Evolutionary conservation across 192 early-diverging fungal genomes (phyloP).

Genomic region (Backusella liffmaniae): DNA sequence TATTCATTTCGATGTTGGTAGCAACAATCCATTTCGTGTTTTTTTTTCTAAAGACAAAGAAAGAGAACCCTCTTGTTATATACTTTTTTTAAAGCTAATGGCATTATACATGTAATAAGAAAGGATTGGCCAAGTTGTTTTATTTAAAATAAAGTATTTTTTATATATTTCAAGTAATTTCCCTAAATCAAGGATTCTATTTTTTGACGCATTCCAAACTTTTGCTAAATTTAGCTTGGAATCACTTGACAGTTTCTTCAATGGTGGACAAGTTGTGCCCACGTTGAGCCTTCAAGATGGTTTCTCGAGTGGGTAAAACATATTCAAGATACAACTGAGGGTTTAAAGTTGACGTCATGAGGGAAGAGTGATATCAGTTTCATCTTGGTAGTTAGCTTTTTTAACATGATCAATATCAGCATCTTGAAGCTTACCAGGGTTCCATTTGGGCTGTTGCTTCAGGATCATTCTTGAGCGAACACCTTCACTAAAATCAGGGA

Average conservation of each 20-base stretch:
- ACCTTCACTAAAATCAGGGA: conserved; percentile 86
- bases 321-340: not conserved
- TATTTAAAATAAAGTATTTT: not conserved
- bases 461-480: conserved; percentile 75
- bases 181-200: not conserved
- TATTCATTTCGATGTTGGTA: not conserved
- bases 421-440: conserved; percentile 55
- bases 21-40: not conserved
- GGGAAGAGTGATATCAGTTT: conserved; percentile 50
- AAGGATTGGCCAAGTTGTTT: not conserved
- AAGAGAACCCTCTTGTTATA: not conserved
- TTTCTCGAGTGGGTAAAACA: not conserved
- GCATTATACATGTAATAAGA: not conserved
- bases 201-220: not conserved
- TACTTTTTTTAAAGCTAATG: not conserved
- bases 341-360: not conserved
- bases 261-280: not conserved
- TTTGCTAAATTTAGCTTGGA: not conserved
- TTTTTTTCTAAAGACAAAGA: not conserved
- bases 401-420: conserved; percentile 30
- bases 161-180: not conserved
- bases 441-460: conserved; percentile 69
- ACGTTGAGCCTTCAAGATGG: not conserved
- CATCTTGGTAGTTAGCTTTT: conserved; percentile 47
- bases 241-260: not conserved